phyloP scores from a whole-genome alignment of 1,284 basidiomycete genomes.

The Peniophora sp. region DNA sequence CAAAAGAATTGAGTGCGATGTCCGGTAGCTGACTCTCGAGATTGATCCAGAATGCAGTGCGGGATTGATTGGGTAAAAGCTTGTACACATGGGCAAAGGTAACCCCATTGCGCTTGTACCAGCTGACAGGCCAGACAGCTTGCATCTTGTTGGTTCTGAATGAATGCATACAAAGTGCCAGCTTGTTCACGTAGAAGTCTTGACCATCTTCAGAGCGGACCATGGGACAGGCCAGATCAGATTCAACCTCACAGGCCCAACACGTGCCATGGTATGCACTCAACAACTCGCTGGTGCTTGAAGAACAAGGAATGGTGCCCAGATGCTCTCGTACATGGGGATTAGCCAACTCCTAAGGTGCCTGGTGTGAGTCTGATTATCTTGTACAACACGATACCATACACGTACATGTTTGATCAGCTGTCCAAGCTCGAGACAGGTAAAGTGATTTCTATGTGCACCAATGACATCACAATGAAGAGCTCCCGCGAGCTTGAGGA shows the following conservation, averaged over 20 bases:
- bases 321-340: not conserved
- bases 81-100: not conserved
- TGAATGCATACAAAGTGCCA: not conserved
- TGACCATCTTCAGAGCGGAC: not conserved
- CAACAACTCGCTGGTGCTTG: not conserved
- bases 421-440: not conserved
- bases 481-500: conserved; percentile 5
- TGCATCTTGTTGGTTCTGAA: not conserved
- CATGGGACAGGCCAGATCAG: not conserved
- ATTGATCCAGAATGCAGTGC: not conserved
- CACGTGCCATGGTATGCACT: not conserved
- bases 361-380: not conserved
- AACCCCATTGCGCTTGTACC: not conserved
- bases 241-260: not conserved
- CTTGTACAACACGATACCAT: not conserved
- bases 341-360: not conserved
- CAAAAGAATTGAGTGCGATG: not conserved
- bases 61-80: not conserved
- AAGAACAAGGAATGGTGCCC: not conserved
- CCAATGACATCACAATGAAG: conserved; percentile 2
- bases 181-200: not conserved
- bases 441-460: conserved; percentile 4
- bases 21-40: not conserved
- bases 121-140: not conserved
- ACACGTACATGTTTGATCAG: not conserved